Conservation (phyloP, 345 rosid genomes). For the Murraya paniculata region DNA sequence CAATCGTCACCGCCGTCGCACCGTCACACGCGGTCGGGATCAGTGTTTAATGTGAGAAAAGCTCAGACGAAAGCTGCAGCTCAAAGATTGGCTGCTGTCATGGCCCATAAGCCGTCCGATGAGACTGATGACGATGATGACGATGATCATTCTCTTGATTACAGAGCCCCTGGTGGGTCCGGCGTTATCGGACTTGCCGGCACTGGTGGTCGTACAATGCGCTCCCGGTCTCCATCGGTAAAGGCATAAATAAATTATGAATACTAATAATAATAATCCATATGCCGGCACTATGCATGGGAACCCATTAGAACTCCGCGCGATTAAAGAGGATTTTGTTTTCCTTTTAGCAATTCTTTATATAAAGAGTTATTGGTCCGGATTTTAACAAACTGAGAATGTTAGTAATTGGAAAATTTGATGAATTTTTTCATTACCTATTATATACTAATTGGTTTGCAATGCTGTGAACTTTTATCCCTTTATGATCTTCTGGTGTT, state of each 20-base stretch:
- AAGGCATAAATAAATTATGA: background rate
- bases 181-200: conserved; percentile 58
- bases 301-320: no score
- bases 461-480: background rate
- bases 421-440: background rate
- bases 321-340: no score
- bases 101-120: conserved; percentile 51
- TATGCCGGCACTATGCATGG: no score
- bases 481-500: background rate
- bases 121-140: conserved; percentile 55
- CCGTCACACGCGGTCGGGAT: conserved; percentile 62
- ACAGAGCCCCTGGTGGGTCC: conserved; percentile 20
- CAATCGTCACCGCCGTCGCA: conserved; percentile 48
- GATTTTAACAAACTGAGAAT: no score
- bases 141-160: conserved; percentile 43
- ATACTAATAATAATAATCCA: background rate
- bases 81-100: conserved; percentile 74
- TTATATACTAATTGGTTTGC: background rate
- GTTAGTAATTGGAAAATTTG: no score
- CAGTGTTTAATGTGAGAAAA: conserved; percentile 48
- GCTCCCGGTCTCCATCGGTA: conserved; percentile 61
- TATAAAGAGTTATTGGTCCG: no score
- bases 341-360: no score
- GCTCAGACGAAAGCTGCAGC: conserved; percentile 95
- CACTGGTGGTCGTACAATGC: conserved; percentile 43